Evolutionary conservation across 208 protist species (phyloP), one percentile per base, ranked within the genome.

Genomic region (Novymonas esmeraldas): DNA sequence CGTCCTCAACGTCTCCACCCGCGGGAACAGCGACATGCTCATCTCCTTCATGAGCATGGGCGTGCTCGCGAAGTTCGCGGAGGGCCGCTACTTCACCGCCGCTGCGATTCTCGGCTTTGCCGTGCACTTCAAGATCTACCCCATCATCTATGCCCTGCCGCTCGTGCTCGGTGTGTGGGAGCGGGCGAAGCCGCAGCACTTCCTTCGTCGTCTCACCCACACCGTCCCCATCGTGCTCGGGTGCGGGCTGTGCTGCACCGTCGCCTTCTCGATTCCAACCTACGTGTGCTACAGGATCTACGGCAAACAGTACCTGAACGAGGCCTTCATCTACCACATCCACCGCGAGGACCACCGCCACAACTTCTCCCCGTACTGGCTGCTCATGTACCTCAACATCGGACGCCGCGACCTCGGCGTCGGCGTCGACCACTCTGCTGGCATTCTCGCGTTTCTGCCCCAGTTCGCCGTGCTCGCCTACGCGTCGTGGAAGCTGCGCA

Each of bases 11-110:
- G 85, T 98, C 28, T 98, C 94, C 3, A 98, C 97, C 6, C 76
- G 97, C 49, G 97, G 97, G 34, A 98, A 97, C 80, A 94, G 92
- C 38, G 97, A 98, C 68, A 90, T 96, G 70, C 70, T 98, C 11
- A 84, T 98, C 24, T 89, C 83, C 18, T 86, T 97, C 33, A 81
- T 95, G 59, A 88, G 95, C 36, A 73, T 98, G 56, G 52, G 86
- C 2, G 82, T 83, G 11, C 50, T 98, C 14, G 78, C 86, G 52
- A 79, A 84, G 45, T 92, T 95, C 61, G 45, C 69, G 2, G 70
- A 81, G 34, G 38, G 72, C 0, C 75, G 83, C n/a, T 79, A 79
- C 64, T 82, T 78, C 38, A 65, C 65, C 52, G 81, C 90, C 14
- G 90, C 82, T 20, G 33, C 70, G 11, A 64, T 88, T 29, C 76